Evolutionary conservation across 139 green algal genomes (phyloP).

Genomic region (Picochlorum sp.): DNA sequence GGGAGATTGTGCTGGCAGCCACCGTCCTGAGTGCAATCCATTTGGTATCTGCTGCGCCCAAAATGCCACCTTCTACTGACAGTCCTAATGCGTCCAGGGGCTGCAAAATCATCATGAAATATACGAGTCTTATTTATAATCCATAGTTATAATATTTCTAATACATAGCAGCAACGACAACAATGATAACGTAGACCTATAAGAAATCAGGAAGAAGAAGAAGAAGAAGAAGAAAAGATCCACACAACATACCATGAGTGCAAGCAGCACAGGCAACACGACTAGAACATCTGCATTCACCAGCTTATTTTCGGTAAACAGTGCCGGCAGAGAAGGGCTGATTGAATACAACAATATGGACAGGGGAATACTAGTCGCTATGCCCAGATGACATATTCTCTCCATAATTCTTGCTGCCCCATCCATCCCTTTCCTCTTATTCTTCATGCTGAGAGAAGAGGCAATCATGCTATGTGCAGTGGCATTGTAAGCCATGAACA

Average conservation of each 20-base stretch:
- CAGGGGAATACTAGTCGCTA: constrained; percentile 2
- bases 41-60: constrained; percentile 20
- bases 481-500: constrained; percentile 21
- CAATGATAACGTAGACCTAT: background rate
- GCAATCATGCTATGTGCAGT: constrained; percentile 20
- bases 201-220: background rate
- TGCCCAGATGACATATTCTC: constrained; percentile 15
- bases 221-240: background rate
- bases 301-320: constrained; percentile 15
- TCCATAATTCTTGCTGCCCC: constrained; percentile 5
- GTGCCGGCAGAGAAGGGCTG: constrained; percentile 3
- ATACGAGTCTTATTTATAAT: background rate
- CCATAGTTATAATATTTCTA: background rate
- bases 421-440: background rate
- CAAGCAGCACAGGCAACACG: constrained; percentile 16
- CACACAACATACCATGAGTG: constrained; percentile 3
- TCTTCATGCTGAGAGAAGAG: constrained; percentile 5
- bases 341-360: background rate
- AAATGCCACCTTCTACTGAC: constrained; percentile 24
- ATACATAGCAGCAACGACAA: background rate
- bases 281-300: constrained; percentile 5
- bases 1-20: background rate
- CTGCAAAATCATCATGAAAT: background rate
- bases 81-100: constrained; percentile 21
- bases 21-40: constrained; percentile 13